These are phyloP conservation scores for Dicorynia guianensis DNA, from an alignment of 306 rosid genomes.

Conservation along the genomic window DNA sequence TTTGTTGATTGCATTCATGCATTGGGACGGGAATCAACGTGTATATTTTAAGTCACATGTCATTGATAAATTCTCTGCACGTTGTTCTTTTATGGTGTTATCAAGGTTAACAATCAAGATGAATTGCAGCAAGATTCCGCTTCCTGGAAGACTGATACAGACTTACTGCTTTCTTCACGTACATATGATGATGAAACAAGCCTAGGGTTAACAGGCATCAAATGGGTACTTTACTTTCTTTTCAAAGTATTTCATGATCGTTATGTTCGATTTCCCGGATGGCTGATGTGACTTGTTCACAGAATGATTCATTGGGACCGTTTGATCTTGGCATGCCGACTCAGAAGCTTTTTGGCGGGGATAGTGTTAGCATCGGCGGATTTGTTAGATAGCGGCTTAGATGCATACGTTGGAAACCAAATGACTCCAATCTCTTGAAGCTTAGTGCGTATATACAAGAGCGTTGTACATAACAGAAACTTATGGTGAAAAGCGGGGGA, in stretches of 20 bases:
- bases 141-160: constrained; percentile 52
- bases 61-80: constrained; percentile 10
- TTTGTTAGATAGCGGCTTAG: constrained; percentile 59
- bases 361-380: constrained; percentile 49
- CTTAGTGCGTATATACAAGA: constrained; percentile 25
- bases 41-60: constrained; percentile 30
- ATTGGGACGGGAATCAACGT: constrained; percentile 8
- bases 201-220: constrained; percentile 84
- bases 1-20: constrained; percentile 1
- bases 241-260: constrained; percentile 11
- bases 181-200: constrained; percentile 70
- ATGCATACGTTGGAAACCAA: constrained; percentile 40
- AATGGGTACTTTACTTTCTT: constrained; percentile 66
- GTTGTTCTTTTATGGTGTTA: constrained; percentile 28
- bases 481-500: constrained; percentile 2
- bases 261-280: constrained; percentile 7
- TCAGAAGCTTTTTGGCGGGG: constrained; percentile 58
- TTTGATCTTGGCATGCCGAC: constrained; percentile 83
- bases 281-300: constrained; percentile 40
- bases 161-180: constrained; percentile 49
- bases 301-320: constrained; percentile 84
- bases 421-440: constrained; percentile 27
- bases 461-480: constrained; percentile 40
- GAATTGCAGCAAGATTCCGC: constrained; percentile 50
- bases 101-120: constrained; percentile 57